phyloP scores from a whole-genome alignment of 768 basidiomycete genomes.

The Galerina marginata region DNA sequence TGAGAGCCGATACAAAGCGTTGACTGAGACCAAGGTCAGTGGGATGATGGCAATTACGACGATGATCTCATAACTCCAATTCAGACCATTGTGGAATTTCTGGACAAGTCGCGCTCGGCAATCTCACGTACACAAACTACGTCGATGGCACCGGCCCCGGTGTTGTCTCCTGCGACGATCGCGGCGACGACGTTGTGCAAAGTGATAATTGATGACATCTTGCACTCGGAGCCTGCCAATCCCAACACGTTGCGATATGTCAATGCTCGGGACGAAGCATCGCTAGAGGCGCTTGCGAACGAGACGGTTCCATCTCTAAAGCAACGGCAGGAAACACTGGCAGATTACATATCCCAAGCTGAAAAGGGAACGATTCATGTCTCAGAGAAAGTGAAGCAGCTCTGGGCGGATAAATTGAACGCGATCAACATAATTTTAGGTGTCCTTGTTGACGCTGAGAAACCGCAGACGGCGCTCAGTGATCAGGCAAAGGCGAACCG shows the following conservation, averaged over 20 bases:
- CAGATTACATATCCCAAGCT: slow-evolving; percentile 55
- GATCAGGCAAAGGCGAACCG: slow-evolving; percentile 45
- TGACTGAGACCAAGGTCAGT: slow-evolving; percentile 74
- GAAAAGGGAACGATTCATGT: slow-evolving; percentile 52
- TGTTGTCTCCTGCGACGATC: slow-evolving; percentile 80
- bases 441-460: slow-evolving; percentile 53
- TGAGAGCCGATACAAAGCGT: slow-evolving; percentile 81
- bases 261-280: slow-evolving; percentile 61
- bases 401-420: slow-evolving; percentile 64
- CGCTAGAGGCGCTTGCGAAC: slow-evolving; percentile 54
- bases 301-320: slow-evolving; percentile 46
- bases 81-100: slow-evolving; percentile 77
- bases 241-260: slow-evolving; percentile 64
- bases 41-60: not conserved
- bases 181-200: slow-evolving; percentile 62
- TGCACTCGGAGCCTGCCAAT: slow-evolving; percentile 68
- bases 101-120: slow-evolving; percentile 81
- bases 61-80: slow-evolving; percentile 2
- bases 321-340: slow-evolving; percentile 55
- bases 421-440: slow-evolving; percentile 47
- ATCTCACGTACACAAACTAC: slow-evolving; percentile 72
- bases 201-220: slow-evolving; percentile 57
- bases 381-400: slow-evolving; percentile 63
- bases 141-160: slow-evolving; percentile 74
- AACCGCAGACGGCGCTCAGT: slow-evolving; percentile 42